phyloP scores from a whole-genome alignment of 306 rosid species.

The Carpinus fangiana region DNA sequence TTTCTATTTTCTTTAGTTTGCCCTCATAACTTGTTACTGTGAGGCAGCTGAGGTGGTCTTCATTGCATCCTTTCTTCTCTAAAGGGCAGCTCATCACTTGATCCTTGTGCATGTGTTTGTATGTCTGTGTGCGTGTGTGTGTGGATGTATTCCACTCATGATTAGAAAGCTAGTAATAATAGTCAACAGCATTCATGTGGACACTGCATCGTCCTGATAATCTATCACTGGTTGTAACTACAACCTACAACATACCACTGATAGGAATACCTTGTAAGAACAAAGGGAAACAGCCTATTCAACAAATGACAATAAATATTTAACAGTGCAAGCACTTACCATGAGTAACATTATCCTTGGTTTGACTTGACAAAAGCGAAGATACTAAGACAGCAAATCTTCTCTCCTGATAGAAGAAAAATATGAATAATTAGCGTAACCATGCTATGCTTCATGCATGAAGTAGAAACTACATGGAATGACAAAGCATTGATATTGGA shows the following conservation, averaged over 20 bases:
- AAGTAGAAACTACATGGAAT: slow-evolving; percentile 11
- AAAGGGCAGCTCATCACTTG: not conserved
- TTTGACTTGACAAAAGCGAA: slow-evolving; percentile 89
- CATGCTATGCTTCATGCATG: slow-evolving; percentile 12
- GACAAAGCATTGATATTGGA: not conserved
- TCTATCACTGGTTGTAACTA: not conserved
- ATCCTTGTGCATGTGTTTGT: not conserved
- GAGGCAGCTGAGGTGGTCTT: not conserved
- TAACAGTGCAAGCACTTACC: slow-evolving; percentile 47
- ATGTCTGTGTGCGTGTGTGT: not conserved
- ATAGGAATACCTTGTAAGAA: slow-evolving; percentile 10
- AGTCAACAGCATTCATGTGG: not conserved
- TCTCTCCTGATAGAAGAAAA: slow-evolving; percentile 58
- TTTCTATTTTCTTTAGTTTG: not conserved
- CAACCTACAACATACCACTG: not conserved
- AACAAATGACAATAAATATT: slow-evolving; percentile 11
- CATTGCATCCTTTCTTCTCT: not conserved
- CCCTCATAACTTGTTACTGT: not conserved
- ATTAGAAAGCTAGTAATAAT: not conserved
- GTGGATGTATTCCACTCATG: not conserved
- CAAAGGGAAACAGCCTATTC: not conserved
- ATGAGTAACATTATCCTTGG: slow-evolving; percentile 80
- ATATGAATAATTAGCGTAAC: slow-evolving; percentile 11
- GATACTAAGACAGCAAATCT: slow-evolving; percentile 91
- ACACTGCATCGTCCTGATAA: not conserved